Conservation (phyloP, 2,329 filamentous ascomycete species). For the Coccinonectria pachysandricola region DNA sequence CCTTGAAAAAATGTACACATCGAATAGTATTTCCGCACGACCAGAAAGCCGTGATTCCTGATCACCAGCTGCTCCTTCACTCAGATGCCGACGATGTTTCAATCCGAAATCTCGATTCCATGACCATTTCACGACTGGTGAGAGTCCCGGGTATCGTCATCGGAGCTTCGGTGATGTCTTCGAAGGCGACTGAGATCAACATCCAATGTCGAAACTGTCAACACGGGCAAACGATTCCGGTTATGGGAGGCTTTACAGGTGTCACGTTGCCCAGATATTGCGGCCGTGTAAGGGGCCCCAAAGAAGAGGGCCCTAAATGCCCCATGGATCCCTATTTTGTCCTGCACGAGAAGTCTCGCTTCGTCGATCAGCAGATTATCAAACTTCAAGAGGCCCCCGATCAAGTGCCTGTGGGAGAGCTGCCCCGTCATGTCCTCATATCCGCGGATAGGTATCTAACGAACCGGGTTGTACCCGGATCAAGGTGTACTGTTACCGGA, state of each 20-base stretch:
- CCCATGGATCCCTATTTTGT: conserved; percentile 95
- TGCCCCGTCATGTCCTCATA: conserved; percentile 88
- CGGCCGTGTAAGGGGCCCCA: conserved; percentile 48
- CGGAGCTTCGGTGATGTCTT: conserved; percentile 90
- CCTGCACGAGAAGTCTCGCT: conserved; percentile 83
- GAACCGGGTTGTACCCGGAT: conserved; percentile 90
- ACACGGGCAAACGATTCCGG: conserved; percentile 56
- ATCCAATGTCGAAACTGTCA: conserved; percentile 85
- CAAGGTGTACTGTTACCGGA: conserved; percentile 88
- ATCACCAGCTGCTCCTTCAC: conserved; percentile 91
- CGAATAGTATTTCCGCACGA: conserved; percentile 82
- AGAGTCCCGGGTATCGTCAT: conserved; percentile 96
- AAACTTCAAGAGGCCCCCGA: conserved; percentile 97
- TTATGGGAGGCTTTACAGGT: conserved; percentile 79
- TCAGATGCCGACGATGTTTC: conserved; percentile 84
- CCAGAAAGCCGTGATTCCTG: conserved; percentile 58
- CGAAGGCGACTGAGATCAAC: conserved; percentile 78
- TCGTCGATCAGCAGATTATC: conserved; percentile 96
- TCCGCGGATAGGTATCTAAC: conserved; percentile 94
- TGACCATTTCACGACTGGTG: conserved; percentile 88
- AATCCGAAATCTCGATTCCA: conserved; percentile 87
- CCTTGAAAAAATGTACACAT: conserved; percentile 82
- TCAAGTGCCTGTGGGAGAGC: conserved; percentile 91
- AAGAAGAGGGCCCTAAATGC: conserved; percentile 64
- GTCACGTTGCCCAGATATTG: conserved; percentile 77